Percentiles rank a stretch among this genome's conserved stretches.
Conservation (phyloP, 345 rosid species). For the Heritiera fomes region DNA sequence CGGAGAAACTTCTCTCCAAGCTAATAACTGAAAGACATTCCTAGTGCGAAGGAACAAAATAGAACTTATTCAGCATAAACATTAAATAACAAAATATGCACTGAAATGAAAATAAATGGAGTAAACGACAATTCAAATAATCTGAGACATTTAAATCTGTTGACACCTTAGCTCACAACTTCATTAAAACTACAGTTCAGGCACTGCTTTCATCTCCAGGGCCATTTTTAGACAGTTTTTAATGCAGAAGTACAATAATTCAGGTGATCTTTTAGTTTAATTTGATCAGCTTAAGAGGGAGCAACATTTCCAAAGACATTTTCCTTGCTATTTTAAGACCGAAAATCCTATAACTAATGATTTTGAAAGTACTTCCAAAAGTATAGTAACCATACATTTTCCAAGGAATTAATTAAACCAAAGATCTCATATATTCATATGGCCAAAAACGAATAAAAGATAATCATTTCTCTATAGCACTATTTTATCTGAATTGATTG, state of each 20-base stretch:
- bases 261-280: background rate
- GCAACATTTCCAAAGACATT: background rate
- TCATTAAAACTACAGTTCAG: background rate
- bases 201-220: background rate
- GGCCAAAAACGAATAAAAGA: background rate
- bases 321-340: background rate
- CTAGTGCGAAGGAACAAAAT: slow-evolving; percentile 33
- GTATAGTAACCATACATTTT: background rate
- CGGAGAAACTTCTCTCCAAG: slow-evolving; percentile 66
- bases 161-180: background rate
- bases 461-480: background rate
- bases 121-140: background rate
- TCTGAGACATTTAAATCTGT: background rate
- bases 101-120: background rate
- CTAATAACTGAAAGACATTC: slow-evolving; percentile 60
- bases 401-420: background rate
- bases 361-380: background rate
- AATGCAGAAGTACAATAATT: background rate
- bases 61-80: too few relatives aligned
- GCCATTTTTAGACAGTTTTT: background rate
- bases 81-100: background rate
- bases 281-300: background rate
- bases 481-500: background rate
- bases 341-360: background rate
- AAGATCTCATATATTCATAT: background rate